Percentiles rank a stretch among this genome's conserved stretches.
These are phyloP conservation scores for Penicillium sp. DNA, from an alignment of 2,329 filamentous ascomycete species.

Conservation along the genomic window DNA sequence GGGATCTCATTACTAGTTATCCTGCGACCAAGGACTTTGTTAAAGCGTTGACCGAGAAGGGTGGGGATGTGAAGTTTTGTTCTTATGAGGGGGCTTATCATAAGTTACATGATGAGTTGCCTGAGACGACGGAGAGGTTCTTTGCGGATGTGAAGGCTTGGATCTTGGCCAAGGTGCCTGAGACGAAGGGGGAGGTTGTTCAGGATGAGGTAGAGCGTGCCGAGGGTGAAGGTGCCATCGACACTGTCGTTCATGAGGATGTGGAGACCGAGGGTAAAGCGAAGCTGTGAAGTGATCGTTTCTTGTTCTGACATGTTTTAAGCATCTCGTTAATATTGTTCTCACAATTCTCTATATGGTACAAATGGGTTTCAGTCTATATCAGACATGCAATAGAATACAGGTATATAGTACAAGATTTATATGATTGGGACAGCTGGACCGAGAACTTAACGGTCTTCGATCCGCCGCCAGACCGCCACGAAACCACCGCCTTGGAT, in stretches of 20 bases:
- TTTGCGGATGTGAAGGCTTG: constrained; percentile 62
- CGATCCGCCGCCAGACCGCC: constrained; percentile 48
- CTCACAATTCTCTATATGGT: constrained; percentile 1
- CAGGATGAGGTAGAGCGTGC: background rate
- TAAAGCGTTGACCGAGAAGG: constrained; percentile 61
- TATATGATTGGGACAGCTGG: constrained; percentile 4
- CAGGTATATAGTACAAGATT: constrained; percentile 11
- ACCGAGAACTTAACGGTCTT: constrained; percentile 24
- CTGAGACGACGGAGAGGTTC: constrained; percentile 37
- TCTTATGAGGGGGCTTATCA: constrained; percentile 77
- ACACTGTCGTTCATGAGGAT: background rate
- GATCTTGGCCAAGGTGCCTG: constrained; percentile 50
- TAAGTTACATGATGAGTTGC: constrained; percentile 48
- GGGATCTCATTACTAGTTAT: constrained; percentile 67
- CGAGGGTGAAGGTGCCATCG: background rate
- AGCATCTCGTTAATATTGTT: background rate
- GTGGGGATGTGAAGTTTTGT: constrained; percentile 67
- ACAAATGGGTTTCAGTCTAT: constrained; percentile 3
- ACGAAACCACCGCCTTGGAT: constrained; percentile 53
- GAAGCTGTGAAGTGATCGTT: constrained; percentile 8
- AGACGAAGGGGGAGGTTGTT: background rate
- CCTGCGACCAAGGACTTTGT: constrained; percentile 64
- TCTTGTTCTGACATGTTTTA: background rate
- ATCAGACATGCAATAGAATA: constrained; percentile 10
- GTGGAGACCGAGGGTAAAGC: background rate